A percentile compares a stretch with the other conserved stretches of the same genome.
Evolutionary conservation across 2,329 filamentous ascomycete genomes (phyloP).

Genomic region (Ceratocystiopsis sp.): DNA sequence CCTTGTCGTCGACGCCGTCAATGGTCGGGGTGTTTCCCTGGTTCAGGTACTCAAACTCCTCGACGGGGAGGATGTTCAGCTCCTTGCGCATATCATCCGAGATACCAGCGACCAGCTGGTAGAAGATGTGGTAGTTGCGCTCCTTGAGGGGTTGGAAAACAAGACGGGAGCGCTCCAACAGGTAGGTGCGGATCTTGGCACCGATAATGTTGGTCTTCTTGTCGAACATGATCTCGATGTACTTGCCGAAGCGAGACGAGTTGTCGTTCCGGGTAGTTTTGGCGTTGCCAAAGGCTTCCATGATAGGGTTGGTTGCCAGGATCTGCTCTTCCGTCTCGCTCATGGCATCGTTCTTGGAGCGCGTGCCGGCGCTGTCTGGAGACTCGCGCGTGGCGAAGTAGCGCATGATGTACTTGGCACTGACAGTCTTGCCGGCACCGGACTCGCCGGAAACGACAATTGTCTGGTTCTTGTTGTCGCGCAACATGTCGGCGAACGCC

Average conservation of each 20-base stretch:
- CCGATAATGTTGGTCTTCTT: constrained; percentile 90
- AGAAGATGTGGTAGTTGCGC: constrained; percentile 98
- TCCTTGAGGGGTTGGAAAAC: constrained; percentile 97
- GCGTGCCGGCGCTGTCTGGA: constrained; percentile 67
- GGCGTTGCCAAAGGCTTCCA: constrained; percentile 99
- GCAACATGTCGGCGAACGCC: constrained; percentile 98
- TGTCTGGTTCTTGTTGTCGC: constrained; percentile 90
- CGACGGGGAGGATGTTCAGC: constrained; percentile 60
- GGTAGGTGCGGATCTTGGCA: constrained; percentile 89
- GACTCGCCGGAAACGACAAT: constrained; percentile 99
- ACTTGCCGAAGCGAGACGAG: constrained; percentile 97
- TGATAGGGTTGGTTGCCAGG: constrained; percentile 93
- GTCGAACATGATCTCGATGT: constrained; percentile 99
- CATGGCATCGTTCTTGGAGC: constrained; percentile 64
- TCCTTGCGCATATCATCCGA: constrained; percentile 67
- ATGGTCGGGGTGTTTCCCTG: constrained; percentile 85
- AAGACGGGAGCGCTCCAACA: constrained; percentile 84
- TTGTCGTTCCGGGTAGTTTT: constrained; percentile 99
- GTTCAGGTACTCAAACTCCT: constrained; percentile 92
- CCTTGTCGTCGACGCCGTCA: constrained; percentile 88
- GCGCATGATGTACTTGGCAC: constrained; percentile 99
- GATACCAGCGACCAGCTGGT: constrained; percentile 88
- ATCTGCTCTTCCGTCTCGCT: constrained; percentile 98
- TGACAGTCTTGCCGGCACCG: constrained; percentile 96
- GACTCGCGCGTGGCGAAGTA: constrained; percentile 97